Evolutionary conservation across 768 basidiomycete species (phyloP), one percentile per base, ranked within the genome.

Genomic region (Mycena amicta): DNA sequence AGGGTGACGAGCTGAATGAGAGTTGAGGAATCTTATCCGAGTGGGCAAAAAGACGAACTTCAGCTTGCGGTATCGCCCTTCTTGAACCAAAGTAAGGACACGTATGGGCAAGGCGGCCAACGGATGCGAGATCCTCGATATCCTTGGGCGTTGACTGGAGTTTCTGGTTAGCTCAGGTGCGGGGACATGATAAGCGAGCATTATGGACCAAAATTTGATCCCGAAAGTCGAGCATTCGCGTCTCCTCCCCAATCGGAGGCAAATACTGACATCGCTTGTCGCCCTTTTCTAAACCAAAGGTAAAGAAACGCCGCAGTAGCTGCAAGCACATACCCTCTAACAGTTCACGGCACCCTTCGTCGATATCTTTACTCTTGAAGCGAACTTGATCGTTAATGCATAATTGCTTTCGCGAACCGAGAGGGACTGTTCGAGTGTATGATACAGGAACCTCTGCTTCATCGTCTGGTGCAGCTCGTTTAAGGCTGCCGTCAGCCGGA

Each of bases 61-160:
- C 90, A 29, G 96, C 93, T 69, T 93, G 92, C 33, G 89, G 85
- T 53, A 98, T 93, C 15, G 95, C 94, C 53, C 83, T 77, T 41
- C 97, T 78, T 6, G 93, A 90, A 3, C 90, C 93, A 71, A 98
- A 99, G 73, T 98, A 99, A 0, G 96, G 93, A 70, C 96, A 99
- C 8, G 84, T 87, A 46, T 86, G 77, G 1, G 83, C 73, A 50
- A 84, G 76, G 52, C 83, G 81, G 2, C 97, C 97, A 1, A 86
- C 75, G 6, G 71, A 71, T 5, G 92, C 91, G 16, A 98, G 82
- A 63, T 98, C 95, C 70, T 98, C 96, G 4, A 99, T 97, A 62
- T 97, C 96, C 69, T 92, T 93, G 0, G 95, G 92, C 2, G 83
- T 80, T 0, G 95, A 92, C 95, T 95, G 56, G 20, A 20, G 5